Base-by-base conservation (phyloP, 441 rosid genomes). In the Mallotus japonicus region DNA sequence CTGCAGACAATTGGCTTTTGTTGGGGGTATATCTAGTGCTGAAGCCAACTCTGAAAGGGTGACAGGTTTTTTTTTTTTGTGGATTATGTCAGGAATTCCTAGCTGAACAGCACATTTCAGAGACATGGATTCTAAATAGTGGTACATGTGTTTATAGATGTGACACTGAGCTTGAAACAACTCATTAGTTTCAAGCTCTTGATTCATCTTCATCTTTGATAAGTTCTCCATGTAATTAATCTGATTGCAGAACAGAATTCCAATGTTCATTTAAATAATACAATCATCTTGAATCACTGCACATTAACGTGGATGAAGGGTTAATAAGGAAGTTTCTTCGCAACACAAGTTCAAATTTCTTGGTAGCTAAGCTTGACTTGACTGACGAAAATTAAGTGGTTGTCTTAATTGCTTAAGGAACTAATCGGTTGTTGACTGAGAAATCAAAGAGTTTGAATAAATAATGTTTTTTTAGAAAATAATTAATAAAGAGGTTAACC, bases 111-210 rank as follows among this genome's bases (percentile, higher is more conserved):
- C 75, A 54, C 79, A 85, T 71, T 76, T 71, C 5, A 80, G 67
- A 4, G 65, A 70, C 81, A 83, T 77, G 65, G 83, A 74, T 0
- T 71, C 67, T 9, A 82, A 15, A 66, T 73, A 79, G 57, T 59
- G 51, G 63, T 70, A 80, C 28, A 77, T 72, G 62, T 77, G 79
- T 44, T 79, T 73, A 62, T 71, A 74, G 14, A 69, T 71, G 51
- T 77, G 81, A 67, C 66, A 37, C 40, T 83, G 83, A 62, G 83
- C 83, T 70, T 62, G 66, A 40, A 81, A 73, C 5, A 75, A n/a
- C 73, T 40, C 84, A 42, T 56, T 44, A 24, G 67, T 66, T 78
- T 22, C 70, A 44, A 19, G 7, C 32, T 44, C 37, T 53, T 67
- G 66, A 67, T 19, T 51, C 37, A 61, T 10, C 1, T 66, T 66